A percentile compares a stretch with the other conserved stretches of the same genome.
phyloP scores from a whole-genome alignment of 2,329 filamentous ascomycete species.

The Xylariaceae sp. region DNA sequence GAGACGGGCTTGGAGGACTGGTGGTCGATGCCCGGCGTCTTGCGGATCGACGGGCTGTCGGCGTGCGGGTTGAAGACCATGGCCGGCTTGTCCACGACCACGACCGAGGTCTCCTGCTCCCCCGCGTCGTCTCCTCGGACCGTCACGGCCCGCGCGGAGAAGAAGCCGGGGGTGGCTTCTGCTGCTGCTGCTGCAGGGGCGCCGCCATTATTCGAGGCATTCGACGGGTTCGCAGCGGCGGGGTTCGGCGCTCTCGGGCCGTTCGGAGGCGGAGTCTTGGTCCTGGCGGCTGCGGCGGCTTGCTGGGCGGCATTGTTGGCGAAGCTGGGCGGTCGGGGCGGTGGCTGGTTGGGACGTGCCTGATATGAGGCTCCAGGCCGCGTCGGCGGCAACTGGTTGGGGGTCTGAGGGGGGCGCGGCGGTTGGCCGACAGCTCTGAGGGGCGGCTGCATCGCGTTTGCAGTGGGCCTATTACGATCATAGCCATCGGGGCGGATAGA shows the following conservation, averaged over 20 bases:
- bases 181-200: slow-evolving; percentile 40
- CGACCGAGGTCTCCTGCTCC: slow-evolving; percentile 32
- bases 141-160: too few relatives aligned
- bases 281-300: slow-evolving; percentile 16
- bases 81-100: slow-evolving; percentile 35
- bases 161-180: too few relatives aligned
- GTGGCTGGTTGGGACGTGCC: slow-evolving; percentile 16
- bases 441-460: slow-evolving; percentile 31
- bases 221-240: slow-evolving; percentile 15
- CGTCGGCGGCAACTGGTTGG: slow-evolving; percentile 22
- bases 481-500: slow-evolving; percentile 11
- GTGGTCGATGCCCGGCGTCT: slow-evolving; percentile 83
- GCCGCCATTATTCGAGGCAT: slow-evolving; percentile 13
- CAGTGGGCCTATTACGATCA: slow-evolving; percentile 13
- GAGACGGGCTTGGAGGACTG: slow-evolving; percentile 65
- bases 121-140: slow-evolving; percentile 36
- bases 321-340: slow-evolving; percentile 11
- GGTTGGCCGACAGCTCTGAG: slow-evolving; percentile 24
- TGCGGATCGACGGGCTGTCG: slow-evolving; percentile 78
- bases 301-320: slow-evolving; percentile 17
- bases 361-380: slow-evolving; percentile 19
- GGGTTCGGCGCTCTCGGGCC: slow-evolving; percentile 14
- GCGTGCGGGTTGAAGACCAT: slow-evolving; percentile 65
- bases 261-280: slow-evolving; percentile 25
- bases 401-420: slow-evolving; percentile 28